Evolutionary conservation across 495 filamentous ascomycete species (phyloP), one percentile per base, ranked within the genome.

Genomic region (Durotheca rogersii): DNA sequence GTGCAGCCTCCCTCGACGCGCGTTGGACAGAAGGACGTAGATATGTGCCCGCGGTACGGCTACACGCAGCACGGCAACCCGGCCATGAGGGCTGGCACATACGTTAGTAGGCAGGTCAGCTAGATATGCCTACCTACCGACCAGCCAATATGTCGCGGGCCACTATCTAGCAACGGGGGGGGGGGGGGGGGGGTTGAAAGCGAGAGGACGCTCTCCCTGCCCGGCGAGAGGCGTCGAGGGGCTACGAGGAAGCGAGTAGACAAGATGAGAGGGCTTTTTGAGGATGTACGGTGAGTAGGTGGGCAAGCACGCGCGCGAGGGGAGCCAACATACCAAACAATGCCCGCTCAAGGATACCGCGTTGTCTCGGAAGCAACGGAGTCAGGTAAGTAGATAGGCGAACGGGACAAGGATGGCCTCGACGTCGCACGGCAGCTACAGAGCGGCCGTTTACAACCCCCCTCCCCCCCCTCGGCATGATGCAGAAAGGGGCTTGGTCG

Each of bases 301-400:
- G n/a, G n/a, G n/a, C n/a, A n/a, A n/a, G n/a, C n/a, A n/a, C n/a
- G n/a, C n/a, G n/a, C n/a, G n/a, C n/a, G n/a, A n/a, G n/a, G n/a
- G n/a, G n/a, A n/a, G 9, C 23, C 23, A 27, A 43, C 30, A 39
- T 17, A 21, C 34, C 16, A 15, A 14, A n/a, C n/a, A n/a, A n/a
- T n/a, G n/a, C n/a, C n/a, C n/a, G n/a, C n/a, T n/a, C 17, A 6
- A 38, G 19, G 12, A n/a, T 41, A 47, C 41, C 37, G 37, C 42
- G 43, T 39, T 53, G 55, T 58, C 44, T 58, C 55, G 55, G 55
- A 53, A 53, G 49, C 4, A 29, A 45, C 41, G 41, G 45, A 49
- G 48, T 36, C 25, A 27, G 48, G 40, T n/a, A n/a, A n/a, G n/a
- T 34, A 29, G 39, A 14, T 25, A 14, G 32, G 20, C 0, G 42